A percentile compares a stretch with the other conserved stretches of the same genome.
These are phyloP conservation scores for Solanum chiquidenum DNA, from an alignment of 257 asterid species.

Conservation along the genomic window DNA sequence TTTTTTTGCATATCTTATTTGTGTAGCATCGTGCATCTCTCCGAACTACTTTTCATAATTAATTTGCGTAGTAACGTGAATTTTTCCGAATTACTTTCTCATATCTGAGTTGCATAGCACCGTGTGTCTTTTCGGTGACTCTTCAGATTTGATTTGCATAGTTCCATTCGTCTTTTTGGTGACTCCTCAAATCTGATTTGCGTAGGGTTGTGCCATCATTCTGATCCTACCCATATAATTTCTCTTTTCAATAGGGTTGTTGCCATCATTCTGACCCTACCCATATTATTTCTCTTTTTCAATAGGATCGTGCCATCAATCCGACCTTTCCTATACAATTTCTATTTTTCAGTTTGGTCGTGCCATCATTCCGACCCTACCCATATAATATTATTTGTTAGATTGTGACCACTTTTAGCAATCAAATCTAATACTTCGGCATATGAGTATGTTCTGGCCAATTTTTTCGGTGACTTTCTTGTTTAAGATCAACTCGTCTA, in stretches of 20 bases:
- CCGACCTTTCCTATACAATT: not conserved
- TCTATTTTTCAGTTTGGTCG: not conserved
- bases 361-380: not conserved
- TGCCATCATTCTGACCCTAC: not conserved
- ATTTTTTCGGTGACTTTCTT: not conserved
- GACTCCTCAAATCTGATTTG: not conserved
- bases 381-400: not conserved
- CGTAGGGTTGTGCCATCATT: not conserved
- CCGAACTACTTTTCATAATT: not conserved
- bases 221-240: not conserved
- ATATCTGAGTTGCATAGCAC: not conserved
- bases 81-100: not conserved
- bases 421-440: not conserved
- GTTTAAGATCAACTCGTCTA: not conserved
- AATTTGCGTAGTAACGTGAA: not conserved
- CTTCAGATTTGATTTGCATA: not conserved
- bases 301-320: not conserved
- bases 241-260: not conserved
- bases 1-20: not conserved
- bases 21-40: not conserved
- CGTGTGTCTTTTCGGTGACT: not conserved
- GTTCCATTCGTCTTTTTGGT: not conserved
- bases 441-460: not conserved
- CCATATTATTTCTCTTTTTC: not conserved
- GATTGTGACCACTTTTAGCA: not conserved